Conservation (phyloP, 2,329 filamentous ascomycete genomes). For the Esteya vermicola region DNA sequence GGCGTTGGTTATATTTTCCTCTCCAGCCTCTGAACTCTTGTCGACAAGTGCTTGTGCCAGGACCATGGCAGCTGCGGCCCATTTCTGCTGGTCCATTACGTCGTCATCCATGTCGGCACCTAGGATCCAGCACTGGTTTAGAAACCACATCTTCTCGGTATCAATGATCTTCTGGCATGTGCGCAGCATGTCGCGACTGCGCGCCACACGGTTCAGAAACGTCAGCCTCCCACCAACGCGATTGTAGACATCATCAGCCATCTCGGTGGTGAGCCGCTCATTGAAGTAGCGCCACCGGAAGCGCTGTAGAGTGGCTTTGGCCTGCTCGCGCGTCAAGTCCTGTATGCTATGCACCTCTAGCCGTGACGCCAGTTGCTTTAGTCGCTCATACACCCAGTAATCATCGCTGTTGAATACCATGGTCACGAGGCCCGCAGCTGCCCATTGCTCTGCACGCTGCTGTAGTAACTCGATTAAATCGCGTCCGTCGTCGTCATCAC, state of each 20-base stretch:
- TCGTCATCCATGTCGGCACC: constrained; percentile 56
- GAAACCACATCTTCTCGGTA: constrained; percentile 61
- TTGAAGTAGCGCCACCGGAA: constrained; percentile 71
- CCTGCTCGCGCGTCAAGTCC: constrained; percentile 67
- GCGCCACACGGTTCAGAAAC: constrained; percentile 83
- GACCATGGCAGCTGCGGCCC: constrained; percentile 83
- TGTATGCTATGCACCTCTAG: constrained; percentile 86
- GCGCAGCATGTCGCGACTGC: constrained; percentile 61
- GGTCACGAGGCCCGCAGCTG: constrained; percentile 78
- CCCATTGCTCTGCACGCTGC: constrained; percentile 93
- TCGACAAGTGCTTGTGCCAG: constrained; percentile 86
- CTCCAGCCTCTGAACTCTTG: constrained; percentile 43
- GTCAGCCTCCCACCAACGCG: constrained; percentile 77
- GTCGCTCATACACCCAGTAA: constrained; percentile 93
- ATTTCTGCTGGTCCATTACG: constrained; percentile 67
- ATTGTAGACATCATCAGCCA: constrained; percentile 69
- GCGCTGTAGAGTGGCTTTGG: constrained; percentile 59
- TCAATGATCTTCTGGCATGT: constrained; percentile 56
- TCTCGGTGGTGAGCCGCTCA: constrained; percentile 37
- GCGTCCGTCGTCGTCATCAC: constrained; percentile 84
- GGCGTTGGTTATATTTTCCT: background rate
- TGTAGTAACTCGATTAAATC: constrained; percentile 90
- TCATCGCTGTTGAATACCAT: constrained; percentile 93
- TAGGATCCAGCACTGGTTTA: constrained; percentile 63
- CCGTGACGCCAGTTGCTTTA: constrained; percentile 83